These are phyloP conservation scores for Aspergillus ellipticus DNA, from an alignment of 495 filamentous ascomycete genomes.

Conservation along the genomic window DNA sequence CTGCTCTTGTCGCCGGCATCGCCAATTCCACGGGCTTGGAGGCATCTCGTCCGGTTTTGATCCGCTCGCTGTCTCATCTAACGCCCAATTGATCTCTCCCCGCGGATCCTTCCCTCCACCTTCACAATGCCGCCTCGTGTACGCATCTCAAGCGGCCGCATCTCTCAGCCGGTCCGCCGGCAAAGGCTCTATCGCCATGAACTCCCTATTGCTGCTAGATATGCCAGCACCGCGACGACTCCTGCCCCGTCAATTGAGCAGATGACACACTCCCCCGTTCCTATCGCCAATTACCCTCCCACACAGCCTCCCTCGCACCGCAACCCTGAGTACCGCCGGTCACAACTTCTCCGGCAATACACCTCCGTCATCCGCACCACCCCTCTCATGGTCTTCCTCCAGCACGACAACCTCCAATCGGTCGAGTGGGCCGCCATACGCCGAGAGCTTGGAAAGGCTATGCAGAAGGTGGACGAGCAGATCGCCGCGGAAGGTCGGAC, in stretches of 20 bases:
- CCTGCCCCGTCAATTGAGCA: constrained; percentile 48
- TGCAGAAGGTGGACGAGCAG: constrained; percentile 63
- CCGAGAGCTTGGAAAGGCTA: constrained; percentile 69
- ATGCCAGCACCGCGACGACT: constrained; percentile 43
- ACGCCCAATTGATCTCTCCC: neutral
- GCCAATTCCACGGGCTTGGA: constrained; percentile 10
- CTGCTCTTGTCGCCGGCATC: constrained; percentile 8
- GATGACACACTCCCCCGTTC: constrained; percentile 50
- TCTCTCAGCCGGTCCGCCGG: constrained; percentile 29
- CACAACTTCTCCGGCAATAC: constrained; percentile 92
- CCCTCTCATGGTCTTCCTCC: constrained; percentile 86
- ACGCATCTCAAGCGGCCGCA: constrained; percentile 28
- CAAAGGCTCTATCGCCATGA: constrained; percentile 36
- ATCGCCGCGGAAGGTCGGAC: constrained; percentile 44
- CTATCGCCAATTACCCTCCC: constrained; percentile 55
- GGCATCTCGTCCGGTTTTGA: neutral
- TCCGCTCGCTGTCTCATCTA: neutral
- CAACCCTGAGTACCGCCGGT: constrained; percentile 80
- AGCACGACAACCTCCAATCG: constrained; percentile 92
- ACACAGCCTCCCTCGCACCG: constrained; percentile 87
- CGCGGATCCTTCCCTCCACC: constrained; percentile 1
- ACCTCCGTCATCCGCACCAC: constrained; percentile 87
- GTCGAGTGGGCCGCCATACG: constrained; percentile 84
- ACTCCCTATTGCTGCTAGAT: constrained; percentile 25
- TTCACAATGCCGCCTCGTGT: constrained; percentile 47